Percentiles rank a stretch among this genome's conserved stretches.
Evolutionary conservation across 129 eudicot genomes (phyloP).

Genomic region (Apium graveolens): DNA sequence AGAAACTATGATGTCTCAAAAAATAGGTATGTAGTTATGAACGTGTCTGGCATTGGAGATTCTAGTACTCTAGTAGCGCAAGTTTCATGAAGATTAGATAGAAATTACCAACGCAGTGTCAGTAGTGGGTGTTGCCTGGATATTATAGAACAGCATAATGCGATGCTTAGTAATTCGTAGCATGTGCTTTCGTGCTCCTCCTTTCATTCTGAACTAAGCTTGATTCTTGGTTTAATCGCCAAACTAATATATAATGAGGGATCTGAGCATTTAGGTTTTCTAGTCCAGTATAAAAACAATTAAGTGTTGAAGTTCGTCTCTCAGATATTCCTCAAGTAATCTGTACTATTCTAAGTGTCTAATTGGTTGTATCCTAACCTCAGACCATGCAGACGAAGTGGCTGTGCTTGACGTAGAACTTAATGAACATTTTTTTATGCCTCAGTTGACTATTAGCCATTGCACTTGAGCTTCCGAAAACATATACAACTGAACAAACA

Average conservation of each 20-base stretch:
- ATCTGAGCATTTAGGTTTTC: background rate
- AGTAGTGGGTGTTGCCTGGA: background rate
- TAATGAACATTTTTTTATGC: background rate
- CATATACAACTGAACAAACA: background rate
- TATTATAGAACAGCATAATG: background rate
- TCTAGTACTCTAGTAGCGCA: background rate
- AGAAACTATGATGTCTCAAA: background rate
- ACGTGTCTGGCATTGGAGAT: background rate
- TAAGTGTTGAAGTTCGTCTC: background rate
- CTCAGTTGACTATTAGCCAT: background rate
- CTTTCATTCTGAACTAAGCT: background rate
- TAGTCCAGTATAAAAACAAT: background rate
- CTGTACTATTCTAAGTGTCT: background rate
- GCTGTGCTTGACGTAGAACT: background rate
- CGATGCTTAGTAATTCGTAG: background rate
- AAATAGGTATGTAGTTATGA: background rate
- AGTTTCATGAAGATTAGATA: background rate
- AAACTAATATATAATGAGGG: background rate
- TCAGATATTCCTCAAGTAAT: background rate
- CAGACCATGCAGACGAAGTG: constrained; percentile 1
- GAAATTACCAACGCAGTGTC: background rate
- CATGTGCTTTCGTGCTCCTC: too few species aligned
- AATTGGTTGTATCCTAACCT: background rate
- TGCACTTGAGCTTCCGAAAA: background rate
- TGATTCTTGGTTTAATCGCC: background rate